Base-by-base conservation (phyloP, 1,284 basidiomycete genomes). In the Mycena sp. region DNA sequence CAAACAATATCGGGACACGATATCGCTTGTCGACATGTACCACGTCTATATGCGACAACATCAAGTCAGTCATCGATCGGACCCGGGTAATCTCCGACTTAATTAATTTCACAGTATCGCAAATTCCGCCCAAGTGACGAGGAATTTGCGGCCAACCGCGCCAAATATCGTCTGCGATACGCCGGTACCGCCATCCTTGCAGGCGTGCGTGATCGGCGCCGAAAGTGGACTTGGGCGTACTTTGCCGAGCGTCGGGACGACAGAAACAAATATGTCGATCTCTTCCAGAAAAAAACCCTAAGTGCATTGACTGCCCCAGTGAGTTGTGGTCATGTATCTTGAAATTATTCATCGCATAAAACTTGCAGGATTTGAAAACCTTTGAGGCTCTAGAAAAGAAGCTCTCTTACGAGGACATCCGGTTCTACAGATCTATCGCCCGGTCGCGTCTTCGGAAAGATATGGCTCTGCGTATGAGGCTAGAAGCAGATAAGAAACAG, bases 351-450 rank as follows among this genome's bases (percentile, higher is more conserved):
- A 59, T n/a, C 44, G 16, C 43, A 25, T 17, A 9, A 9, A 50
- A 48, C 26, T 35, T 17, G 12, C 41, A 95, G 89, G 94, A 96
- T 49, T 69, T 80, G 30, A 75, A 80, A 51, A 81, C 80, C 6
- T 79, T 98, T 26, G 84, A 88, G 49, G 82, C 80, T 1, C 80
- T 99, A 54, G 98, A 99, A 75, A 81, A 77, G 69, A 94, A 94
- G 74, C 83, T 99, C 12, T 86, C 89, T 0, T 99, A 99, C 73
- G 95, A 98, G 74, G 98, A 99, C 72, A 93, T 99, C 56, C 91
- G 98, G 12, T 99, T 99, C 78, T 99, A 99, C 80, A 89, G 98
- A 25, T 99, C 96, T 4, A 95, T 99, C 64, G 95, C 96, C 0
- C 89, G 95, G 9, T 95, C 94, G 7, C 90, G 91, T 69, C 81